phyloP scores from a whole-genome alignment of 2,329 filamentous ascomycete species.

The Fusarium setosum region DNA sequence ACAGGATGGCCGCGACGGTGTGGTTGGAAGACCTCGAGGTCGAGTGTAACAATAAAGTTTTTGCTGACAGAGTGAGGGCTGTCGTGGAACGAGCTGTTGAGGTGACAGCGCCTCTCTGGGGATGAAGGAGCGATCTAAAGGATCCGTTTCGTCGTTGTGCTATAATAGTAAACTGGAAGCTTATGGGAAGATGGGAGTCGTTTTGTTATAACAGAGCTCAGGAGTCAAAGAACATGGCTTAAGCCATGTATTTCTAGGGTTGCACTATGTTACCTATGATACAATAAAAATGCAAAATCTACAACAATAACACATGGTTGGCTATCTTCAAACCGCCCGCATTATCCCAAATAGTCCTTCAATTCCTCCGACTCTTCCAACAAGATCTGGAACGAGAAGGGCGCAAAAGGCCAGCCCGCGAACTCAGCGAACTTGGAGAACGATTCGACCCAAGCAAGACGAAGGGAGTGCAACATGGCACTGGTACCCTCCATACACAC shows the following conservation, averaged over 20 bases:
- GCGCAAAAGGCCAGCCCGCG: constrained; percentile 85
- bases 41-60: constrained; percentile 81
- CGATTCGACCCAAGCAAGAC: constrained; percentile 96
- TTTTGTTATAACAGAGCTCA: neutral
- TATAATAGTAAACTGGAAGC: neutral
- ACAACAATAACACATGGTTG: constrained; percentile 40
- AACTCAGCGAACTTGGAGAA: constrained; percentile 98
- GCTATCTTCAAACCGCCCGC: constrained; percentile 10
- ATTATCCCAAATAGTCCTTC: constrained; percentile 64
- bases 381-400: constrained; percentile 87
- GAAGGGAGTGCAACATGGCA: constrained; percentile 92
- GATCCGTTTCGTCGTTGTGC: neutral
- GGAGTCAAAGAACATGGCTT: constrained; percentile 13
- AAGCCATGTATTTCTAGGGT: constrained; percentile 37
- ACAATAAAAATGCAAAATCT: constrained; percentile 46
- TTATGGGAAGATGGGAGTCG: neutral
- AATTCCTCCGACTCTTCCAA: constrained; percentile 83
- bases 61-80: constrained; percentile 86
- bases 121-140: constrained; percentile 46
- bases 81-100: constrained; percentile 93
- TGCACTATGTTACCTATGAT: constrained; percentile 44
- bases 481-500: constrained; percentile 97
- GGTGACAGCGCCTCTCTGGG: constrained; percentile 82
- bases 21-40: constrained; percentile 95
- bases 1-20: constrained; percentile 87